Evolutionary conservation across 2,329 filamentous ascomycete species (phyloP).

Genomic region (Aspergillus floridensis): DNA sequence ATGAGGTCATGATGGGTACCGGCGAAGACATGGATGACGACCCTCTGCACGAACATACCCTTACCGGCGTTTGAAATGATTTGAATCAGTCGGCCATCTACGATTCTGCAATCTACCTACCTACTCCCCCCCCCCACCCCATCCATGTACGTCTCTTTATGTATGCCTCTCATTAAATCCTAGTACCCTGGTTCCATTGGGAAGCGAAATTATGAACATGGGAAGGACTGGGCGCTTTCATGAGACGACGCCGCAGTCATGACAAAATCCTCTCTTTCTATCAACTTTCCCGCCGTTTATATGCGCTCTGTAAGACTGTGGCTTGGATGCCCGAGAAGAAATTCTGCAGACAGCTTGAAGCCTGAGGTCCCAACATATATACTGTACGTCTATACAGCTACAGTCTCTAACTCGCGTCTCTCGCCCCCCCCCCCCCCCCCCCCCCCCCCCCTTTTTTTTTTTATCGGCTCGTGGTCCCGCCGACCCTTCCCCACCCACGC

Average conservation of each 20-base stretch:
- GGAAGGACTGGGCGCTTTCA: not conserved
- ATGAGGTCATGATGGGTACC: slow-evolving; percentile 34
- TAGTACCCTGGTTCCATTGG: not conserved
- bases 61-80: slow-evolving; percentile 2
- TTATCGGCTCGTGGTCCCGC: no score
- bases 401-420: not conserved
- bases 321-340: not conserved
- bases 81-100: not conserved
- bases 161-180: not conserved
- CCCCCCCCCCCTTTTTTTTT: not conserved
- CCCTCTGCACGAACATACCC: slow-evolving; percentile 32
- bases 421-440: not conserved
- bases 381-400: no score
- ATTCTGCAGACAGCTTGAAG: not conserved
- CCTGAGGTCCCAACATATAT: no score
- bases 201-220: not conserved
- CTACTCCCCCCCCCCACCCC: not conserved
- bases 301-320: not conserved
- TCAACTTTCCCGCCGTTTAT: not conserved
- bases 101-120: not conserved
- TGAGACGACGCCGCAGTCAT: not conserved
- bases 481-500: no score
- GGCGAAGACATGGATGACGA: slow-evolving; percentile 37
- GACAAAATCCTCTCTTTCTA: not conserved
- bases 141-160: not conserved